Evolutionary conservation across 2,329 filamentous ascomycete species (phyloP).

Genomic region (Rhexocercosporidium sp.): DNA sequence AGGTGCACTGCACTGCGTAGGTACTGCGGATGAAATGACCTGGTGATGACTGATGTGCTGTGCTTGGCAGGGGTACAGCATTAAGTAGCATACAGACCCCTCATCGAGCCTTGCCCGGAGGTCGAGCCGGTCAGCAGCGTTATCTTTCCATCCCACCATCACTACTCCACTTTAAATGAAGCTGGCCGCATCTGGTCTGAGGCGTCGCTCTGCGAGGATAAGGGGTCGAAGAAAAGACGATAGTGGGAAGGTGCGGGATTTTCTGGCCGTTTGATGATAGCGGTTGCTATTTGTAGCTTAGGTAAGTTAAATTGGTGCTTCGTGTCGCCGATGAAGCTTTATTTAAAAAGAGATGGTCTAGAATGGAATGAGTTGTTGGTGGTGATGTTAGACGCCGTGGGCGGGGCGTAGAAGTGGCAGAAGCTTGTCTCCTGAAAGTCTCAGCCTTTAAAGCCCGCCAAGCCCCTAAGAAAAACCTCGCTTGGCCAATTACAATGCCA

Average conservation of each 20-base stretch:
- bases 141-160: not conserved
- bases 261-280: not conserved
- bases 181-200: not conserved
- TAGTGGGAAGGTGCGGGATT: not conserved
- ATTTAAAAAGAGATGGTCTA: not conserved
- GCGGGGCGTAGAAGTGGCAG: not conserved
- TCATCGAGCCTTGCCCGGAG: conserved; percentile 1
- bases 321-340: not conserved
- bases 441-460: not conserved
- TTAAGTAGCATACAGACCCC: not conserved
- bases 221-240: not conserved
- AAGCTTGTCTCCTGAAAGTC: not conserved
- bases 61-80: conserved; percentile 10
- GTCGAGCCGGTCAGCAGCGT: not conserved
- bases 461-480: not conserved
- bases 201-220: not conserved
- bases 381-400: not conserved
- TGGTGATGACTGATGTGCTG: not conserved
- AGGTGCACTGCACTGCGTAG: not conserved
- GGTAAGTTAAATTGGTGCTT: not conserved
- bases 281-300: not conserved
- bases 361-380: not conserved
- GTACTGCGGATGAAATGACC: not conserved
- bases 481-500: too few species aligned
- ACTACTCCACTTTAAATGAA: not conserved